These are phyloP conservation scores for Fusarium redolens DNA, from an alignment of 2,329 filamentous ascomycete species.

Conservation along the genomic window DNA sequence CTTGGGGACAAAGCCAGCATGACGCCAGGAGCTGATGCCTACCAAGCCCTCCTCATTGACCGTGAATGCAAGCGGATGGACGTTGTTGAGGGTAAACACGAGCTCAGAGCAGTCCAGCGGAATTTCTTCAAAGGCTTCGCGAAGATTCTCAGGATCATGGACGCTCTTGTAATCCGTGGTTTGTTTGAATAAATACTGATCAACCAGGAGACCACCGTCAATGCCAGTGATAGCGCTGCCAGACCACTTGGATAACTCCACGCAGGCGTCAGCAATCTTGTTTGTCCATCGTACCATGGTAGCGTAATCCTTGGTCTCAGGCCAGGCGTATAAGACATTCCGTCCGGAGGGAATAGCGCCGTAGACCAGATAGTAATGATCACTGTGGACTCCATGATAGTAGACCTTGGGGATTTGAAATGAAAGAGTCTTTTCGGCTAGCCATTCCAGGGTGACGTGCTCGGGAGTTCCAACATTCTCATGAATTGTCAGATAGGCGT, in stretches of 20 bases:
- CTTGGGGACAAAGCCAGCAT: not conserved
- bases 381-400: not conserved
- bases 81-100: not conserved
- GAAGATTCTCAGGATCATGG: not conserved
- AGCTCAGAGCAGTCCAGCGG: not conserved
- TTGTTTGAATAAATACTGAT: not conserved
- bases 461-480: accelerated
- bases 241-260: not conserved
- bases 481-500: not conserved
- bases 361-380: not conserved
- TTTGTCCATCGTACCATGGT: accelerated
- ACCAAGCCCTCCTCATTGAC: not conserved
- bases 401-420: not conserved
- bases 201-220: not conserved
- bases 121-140: not conserved
- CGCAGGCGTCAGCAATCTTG: not conserved
- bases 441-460: not conserved
- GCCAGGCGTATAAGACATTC: not conserved
- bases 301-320: accelerated
- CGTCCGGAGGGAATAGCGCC: not conserved
- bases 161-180: accelerated
- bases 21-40: not conserved
- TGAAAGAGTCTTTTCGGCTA: not conserved
- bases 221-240: not conserved
- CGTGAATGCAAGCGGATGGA: not conserved